Evolutionary conservation across 352 stramenopile species (phyloP), one percentile per base, ranked within the genome.

Genomic region (Globisporangium barbulae): DNA sequence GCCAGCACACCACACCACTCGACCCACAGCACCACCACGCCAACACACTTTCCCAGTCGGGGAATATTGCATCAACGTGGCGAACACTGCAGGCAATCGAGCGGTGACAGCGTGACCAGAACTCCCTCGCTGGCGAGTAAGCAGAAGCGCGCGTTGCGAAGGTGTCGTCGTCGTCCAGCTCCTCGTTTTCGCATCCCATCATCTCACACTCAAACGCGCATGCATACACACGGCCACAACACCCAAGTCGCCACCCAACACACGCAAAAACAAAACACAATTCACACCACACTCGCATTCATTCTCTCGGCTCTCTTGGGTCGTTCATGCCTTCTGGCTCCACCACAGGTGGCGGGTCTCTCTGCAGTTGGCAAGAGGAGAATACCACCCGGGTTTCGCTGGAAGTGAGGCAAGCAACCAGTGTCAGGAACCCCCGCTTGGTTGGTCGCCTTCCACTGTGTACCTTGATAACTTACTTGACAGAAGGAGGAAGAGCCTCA

Each of bases 381-480:
- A 37, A 19, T 7, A n/a, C 31, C 59, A 10, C 9, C 22, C 33
- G 30, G 47, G 31, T 49, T 45, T 45, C 47, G 13, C 47, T 55
- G 59, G 12, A 22, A 41, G n/a, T 3, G 39, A 45, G 31, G 45
- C 12, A 59, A 12, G 25, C 44, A 25, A 17, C 25, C 59, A 60
- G 48, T 37, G 47, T 54, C 30, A 21, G 35, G 37, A 59, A 59
- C 53, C n/a, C 35, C 19, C 41, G 35, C n/a, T 55, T 33, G 25
- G 30, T 42, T n/a, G 22, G 21, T 33, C 13, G 17, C 49, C 50
- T 41, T 57, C 19, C 17, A 42, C 50, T 52, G 44, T 61, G 61
- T 52, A 33, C 35, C 67, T 67, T 67, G 57, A 73, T 73, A 73
- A 73, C 68, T 73, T 73, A 73, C 63, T 59, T 31, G 42, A 31